Percentiles rank a stretch among this genome's conserved stretches.
phyloP scores from a whole-genome alignment of 306 rosid species.

The Vicia sativa region DNA sequence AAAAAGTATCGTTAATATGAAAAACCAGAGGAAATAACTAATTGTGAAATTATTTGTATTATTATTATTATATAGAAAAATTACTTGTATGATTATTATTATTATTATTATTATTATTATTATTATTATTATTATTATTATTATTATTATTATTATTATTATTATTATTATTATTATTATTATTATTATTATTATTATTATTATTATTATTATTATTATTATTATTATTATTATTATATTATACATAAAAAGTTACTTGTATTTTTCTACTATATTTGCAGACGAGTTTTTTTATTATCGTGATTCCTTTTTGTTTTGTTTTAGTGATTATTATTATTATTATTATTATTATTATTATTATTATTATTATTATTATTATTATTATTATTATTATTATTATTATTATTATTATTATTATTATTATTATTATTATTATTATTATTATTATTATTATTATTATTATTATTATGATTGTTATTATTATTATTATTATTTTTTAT shows the following conservation, averaged over 20 bases:
- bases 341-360: neutral
- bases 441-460: neutral
- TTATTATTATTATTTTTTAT: neutral
- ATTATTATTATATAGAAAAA: too few relatives aligned
- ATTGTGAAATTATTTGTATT: neutral
- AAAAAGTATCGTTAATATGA: neutral
- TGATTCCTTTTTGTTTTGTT: neutral
- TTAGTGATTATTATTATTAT: neutral
- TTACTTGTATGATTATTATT: too few relatives aligned
- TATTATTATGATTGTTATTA: neutral
- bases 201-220: too few relatives aligned
- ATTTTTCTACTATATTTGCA: neutral
- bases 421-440: neutral
- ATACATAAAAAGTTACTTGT: too few relatives aligned
- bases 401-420: neutral
- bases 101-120: too few relatives aligned
- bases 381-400: neutral
- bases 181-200: too few relatives aligned
- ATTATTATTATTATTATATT: too few relatives aligned
- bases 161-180: too few relatives aligned
- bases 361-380: neutral
- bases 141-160: too few relatives aligned
- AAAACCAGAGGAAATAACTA: neutral
- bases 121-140: too few relatives aligned
- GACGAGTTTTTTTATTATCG: neutral